phyloP scores from a whole-genome alignment of 2,329 filamentous ascomycete genomes.

The Aspergillus sclerotialis region DNA sequence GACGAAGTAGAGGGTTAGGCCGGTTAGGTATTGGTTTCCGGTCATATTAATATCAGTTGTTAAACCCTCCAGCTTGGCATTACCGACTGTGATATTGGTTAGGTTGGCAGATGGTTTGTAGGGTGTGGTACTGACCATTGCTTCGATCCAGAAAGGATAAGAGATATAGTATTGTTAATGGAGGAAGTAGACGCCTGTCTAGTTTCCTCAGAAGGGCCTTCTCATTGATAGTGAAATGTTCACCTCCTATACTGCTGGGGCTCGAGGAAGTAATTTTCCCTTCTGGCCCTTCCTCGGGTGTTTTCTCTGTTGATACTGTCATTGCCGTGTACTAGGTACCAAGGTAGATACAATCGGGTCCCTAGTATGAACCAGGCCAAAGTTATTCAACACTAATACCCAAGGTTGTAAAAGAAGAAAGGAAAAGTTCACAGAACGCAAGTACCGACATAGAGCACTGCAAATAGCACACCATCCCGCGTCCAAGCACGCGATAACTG shows the following conservation, averaged over 20 bases:
- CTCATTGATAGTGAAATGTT: slow-evolving; percentile 25
- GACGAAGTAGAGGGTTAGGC: slow-evolving; percentile 32
- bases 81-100: slow-evolving; percentile 22
- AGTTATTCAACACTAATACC: no score
- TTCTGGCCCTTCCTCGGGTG: no score
- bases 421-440: no score
- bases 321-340: no score
- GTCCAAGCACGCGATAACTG: no score
- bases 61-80: slow-evolving; percentile 33
- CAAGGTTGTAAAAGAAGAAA: no score
- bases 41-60: slow-evolving; percentile 30
- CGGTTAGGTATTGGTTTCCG: slow-evolving; percentile 34
- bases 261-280: slow-evolving; percentile 3
- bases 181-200: slow-evolving; percentile 37
- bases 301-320: no score
- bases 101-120: no score
- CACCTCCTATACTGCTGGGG: slow-evolving; percentile 12
- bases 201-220: slow-evolving; percentile 37
- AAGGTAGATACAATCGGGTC: no score
- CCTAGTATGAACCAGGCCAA: no score
- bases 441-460: no score
- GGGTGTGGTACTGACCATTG: slow-evolving; percentile 34
- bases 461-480: no score
- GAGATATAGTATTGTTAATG: slow-evolving; percentile 39
- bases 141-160: slow-evolving; percentile 38